A percentile compares a stretch with the other conserved stretches of the same genome.
phyloP scores from a whole-genome alignment of 2,329 filamentous ascomycete genomes.

The Knufia fluminis region DNA sequence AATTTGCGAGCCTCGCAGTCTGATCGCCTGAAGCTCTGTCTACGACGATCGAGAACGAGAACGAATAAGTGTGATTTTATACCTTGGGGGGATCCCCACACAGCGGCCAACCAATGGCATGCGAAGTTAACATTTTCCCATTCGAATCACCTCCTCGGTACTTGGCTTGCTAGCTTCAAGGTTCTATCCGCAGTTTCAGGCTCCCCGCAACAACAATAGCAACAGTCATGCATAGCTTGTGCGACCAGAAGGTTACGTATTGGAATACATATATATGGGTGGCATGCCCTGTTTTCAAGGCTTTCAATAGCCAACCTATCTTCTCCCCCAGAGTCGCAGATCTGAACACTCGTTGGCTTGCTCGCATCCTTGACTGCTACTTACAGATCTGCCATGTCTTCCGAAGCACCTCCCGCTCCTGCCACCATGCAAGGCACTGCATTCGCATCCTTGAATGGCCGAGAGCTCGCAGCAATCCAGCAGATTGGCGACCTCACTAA shows the following conservation, averaged over 20 bases:
- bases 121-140: too few species aligned
- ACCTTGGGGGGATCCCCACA: too few species aligned
- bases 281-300: too few species aligned
- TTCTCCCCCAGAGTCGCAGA: too few species aligned
- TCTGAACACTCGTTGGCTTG: background rate
- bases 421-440: constrained; percentile 6
- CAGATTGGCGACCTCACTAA: constrained; percentile 30
- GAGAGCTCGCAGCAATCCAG: constrained; percentile 77
- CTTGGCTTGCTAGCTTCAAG: too few species aligned
- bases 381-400: background rate
- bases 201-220: background rate
- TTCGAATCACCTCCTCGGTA: too few species aligned
- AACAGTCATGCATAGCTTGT: background rate
- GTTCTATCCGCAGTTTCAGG: background rate
- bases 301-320: too few species aligned
- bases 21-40: too few species aligned
- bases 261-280: background rate
- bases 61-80: too few species aligned
- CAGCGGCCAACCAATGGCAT: too few species aligned
- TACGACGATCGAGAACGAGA: too few species aligned
- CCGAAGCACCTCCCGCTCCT: constrained; percentile 1
- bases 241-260: background rate
- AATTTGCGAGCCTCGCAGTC: too few species aligned
- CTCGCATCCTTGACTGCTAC: background rate
- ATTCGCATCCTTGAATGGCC: constrained; percentile 29